These are phyloP conservation scores for Arachis hypogaea DNA, from an alignment of 306 rosid species.

Conservation along the genomic window DNA sequence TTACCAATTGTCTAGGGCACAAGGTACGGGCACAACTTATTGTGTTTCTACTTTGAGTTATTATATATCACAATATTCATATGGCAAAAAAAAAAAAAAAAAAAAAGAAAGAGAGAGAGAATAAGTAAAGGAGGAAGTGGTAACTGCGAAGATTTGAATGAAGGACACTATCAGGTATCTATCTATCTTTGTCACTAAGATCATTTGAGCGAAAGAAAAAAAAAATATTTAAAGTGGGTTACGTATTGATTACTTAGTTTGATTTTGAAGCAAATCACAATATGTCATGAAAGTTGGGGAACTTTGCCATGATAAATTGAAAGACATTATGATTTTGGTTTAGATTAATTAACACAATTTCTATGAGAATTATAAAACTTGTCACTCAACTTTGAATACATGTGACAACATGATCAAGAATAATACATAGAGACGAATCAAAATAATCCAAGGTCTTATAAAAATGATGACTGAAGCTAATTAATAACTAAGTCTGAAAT, in stretches of 20 bases:
- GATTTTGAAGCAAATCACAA: constrained; percentile 38
- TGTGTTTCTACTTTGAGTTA: neutral
- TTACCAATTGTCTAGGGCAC: constrained; percentile 1
- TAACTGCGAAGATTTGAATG: constrained; percentile 25
- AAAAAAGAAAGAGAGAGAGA: neutral
- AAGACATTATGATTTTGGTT: constrained; percentile 21
- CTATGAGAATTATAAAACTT: neutral
- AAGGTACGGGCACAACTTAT: neutral
- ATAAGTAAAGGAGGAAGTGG: constrained; percentile 20
- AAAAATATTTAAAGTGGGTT: constrained; percentile 38
- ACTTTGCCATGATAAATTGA: constrained; percentile 16
- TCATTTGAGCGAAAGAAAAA: neutral
- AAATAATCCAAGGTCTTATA: neutral
- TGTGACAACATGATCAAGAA: neutral
- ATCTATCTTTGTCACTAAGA: constrained; percentile 35
- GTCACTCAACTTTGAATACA: neutral
- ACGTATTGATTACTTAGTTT: constrained; percentile 36
- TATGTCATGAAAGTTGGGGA: constrained; percentile 27
- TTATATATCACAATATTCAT: constrained; percentile 13
- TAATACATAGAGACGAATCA: neutral
- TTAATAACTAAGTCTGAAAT: too few species aligned
- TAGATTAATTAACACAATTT: neutral
- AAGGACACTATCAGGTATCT: constrained; percentile 25
- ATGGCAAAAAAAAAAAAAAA: too few species aligned
- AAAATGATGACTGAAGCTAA: neutral